Conservation (phyloP, 1,139 yeast species). For the Pichia sp. region DNA sequence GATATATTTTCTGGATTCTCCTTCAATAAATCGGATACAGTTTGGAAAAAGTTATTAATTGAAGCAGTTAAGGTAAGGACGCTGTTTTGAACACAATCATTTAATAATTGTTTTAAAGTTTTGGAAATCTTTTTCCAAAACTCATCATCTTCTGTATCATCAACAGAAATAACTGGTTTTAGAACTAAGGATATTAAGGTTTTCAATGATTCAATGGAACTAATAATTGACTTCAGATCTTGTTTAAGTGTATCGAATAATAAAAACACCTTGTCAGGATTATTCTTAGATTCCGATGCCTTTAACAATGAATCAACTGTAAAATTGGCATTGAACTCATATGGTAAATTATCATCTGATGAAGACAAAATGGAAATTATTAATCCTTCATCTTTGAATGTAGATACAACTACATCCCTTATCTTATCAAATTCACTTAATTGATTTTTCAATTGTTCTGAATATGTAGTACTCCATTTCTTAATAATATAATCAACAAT, state of each 20-base stretch:
- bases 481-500: constrained; percentile 17
- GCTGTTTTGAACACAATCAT: constrained; percentile 17
- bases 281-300: not conserved
- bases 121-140: constrained; percentile 23
- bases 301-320: constrained; percentile 18
- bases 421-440: constrained; percentile 19
- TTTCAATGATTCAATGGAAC: constrained; percentile 20
- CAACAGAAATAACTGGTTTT: constrained; percentile 30
- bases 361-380: constrained; percentile 6
- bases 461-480: constrained; percentile 20
- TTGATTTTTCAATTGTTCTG: constrained; percentile 13
- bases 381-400: constrained; percentile 12
- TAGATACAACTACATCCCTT: constrained; percentile 15
- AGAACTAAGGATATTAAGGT: constrained; percentile 17
- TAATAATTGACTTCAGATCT: constrained; percentile 14
- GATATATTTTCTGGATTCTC: not conserved
- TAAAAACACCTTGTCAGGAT: constrained; percentile 16
- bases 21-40: constrained; percentile 6
- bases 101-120: constrained; percentile 13
- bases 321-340: constrained; percentile 19
- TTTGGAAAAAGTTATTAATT: constrained; percentile 17
- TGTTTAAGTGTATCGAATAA: constrained; percentile 20
- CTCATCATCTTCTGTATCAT: constrained; percentile 29
- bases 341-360: constrained; percentile 18
- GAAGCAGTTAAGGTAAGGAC: constrained; percentile 16